phyloP scores from a whole-genome alignment of 192 early-diverging fungal species.

The Rhizophagus clarus region DNA sequence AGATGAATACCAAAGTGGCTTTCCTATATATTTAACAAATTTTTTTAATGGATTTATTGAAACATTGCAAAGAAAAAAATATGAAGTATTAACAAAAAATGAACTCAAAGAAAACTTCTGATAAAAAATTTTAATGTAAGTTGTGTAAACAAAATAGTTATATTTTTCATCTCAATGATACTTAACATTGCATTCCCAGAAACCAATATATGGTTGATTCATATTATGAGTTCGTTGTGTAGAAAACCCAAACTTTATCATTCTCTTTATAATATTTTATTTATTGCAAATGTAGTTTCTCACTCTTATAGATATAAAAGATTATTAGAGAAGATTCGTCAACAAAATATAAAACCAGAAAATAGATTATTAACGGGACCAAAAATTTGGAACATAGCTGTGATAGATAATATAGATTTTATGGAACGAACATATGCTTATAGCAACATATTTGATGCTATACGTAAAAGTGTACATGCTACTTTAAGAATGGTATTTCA shows the following conservation, averaged over 20 bases:
- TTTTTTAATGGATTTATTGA: slow-evolving; percentile 14
- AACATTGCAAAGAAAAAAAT: slow-evolving; percentile 10
- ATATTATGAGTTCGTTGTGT: slow-evolving; percentile 6
- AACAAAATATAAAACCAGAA: background rate
- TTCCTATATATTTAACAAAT: background rate
- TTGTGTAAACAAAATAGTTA: background rate
- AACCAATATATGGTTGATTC: slow-evolving; percentile 5
- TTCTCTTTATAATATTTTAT: slow-evolving; percentile 8
- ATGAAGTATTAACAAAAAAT: slow-evolving; percentile 15
- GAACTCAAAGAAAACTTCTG: background rate
- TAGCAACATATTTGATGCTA: slow-evolving; percentile 21
- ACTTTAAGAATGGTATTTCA: slow-evolving; percentile 18
- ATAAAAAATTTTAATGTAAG: slow-evolving; percentile 11
- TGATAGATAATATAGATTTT: slow-evolving; percentile 25
- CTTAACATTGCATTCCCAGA: slow-evolving; percentile 2
- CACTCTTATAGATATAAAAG: slow-evolving; percentile 2
- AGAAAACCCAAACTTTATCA: slow-evolving; percentile 9
- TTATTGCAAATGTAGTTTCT: background rate
- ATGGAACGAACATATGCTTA: slow-evolving; percentile 5
- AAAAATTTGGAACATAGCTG: slow-evolving; percentile 9
- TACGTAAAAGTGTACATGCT: slow-evolving; percentile 1
- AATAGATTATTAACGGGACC: background rate
- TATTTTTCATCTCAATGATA: slow-evolving; percentile 17
- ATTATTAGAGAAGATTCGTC: background rate
- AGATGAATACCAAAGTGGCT: background rate